These are phyloP conservation scores for Termitomyces sp. DNA, from an alignment of 768 basidiomycete genomes.

Conservation along the genomic window DNA sequence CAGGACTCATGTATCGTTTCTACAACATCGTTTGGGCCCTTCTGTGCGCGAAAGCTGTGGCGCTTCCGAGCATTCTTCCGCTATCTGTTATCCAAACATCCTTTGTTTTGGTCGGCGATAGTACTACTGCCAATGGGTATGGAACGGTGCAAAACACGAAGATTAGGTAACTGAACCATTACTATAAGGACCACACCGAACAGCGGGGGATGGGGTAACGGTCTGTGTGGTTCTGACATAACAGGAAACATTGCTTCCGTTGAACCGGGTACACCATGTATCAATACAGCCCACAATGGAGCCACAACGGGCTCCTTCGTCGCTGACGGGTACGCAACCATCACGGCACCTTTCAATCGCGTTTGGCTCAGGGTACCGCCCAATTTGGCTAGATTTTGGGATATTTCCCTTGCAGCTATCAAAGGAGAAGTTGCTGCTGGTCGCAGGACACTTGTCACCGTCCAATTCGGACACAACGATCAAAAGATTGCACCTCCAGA, in stretches of 20 bases:
- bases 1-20: not conserved
- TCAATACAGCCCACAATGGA: not conserved
- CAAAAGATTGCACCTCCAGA: not conserved
- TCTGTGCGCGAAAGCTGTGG: not conserved
- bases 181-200: not conserved
- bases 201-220: not conserved
- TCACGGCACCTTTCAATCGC: not conserved
- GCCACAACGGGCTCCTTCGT: not conserved
- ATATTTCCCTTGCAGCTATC: not conserved
- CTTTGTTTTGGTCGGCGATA: not conserved
- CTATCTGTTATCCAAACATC: not conserved
- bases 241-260: not conserved
- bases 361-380: not conserved
- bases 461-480: not conserved
- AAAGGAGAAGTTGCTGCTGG: not conserved
- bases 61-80: not conserved
- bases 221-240: not conserved
- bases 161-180: not conserved
- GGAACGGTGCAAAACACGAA: not conserved
- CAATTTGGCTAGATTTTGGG: not conserved
- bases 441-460: not conserved
- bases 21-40: not conserved
- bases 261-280: not conserved
- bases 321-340: not conserved
- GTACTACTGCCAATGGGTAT: not conserved